These are phyloP conservation scores for Podospora pseudoanserina DNA, from an alignment of 495 filamentous ascomycete species.

Conservation along the genomic window DNA sequence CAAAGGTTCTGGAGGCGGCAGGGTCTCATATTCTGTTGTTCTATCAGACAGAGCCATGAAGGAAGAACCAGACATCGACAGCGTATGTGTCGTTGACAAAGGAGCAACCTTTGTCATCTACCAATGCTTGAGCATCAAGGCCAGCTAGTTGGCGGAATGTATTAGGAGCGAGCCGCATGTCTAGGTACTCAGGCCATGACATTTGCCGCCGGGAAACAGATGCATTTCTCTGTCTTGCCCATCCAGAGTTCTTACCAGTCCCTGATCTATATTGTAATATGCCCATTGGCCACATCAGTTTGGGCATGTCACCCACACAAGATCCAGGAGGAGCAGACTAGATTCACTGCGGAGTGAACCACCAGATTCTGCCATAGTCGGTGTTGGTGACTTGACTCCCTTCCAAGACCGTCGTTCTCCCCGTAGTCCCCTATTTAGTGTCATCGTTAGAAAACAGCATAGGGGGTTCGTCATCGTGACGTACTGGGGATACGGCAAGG, in stretches of 20 bases:
- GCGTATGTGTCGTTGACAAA: slow-evolving; percentile 64
- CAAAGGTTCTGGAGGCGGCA: slow-evolving; percentile 61
- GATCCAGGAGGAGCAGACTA: slow-evolving; percentile 61
- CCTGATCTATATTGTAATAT: slow-evolving; percentile 62
- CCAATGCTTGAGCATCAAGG: slow-evolving; percentile 58
- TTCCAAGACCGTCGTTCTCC: slow-evolving; percentile 35
- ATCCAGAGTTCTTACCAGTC: slow-evolving; percentile 53
- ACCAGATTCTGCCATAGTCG: slow-evolving; percentile 29
- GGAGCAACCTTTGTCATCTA: slow-evolving; percentile 60
- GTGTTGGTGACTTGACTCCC: slow-evolving; percentile 36
- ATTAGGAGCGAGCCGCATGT: slow-evolving; percentile 67
- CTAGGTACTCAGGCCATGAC: slow-evolving; percentile 65
- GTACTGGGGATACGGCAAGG: not conserved
- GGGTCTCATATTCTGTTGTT: slow-evolving; percentile 64
- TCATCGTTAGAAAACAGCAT: not conserved
- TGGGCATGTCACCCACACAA: slow-evolving; percentile 58
- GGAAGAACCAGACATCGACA: slow-evolving; percentile 73
- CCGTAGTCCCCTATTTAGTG: slow-evolving; percentile 24
- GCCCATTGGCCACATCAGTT: slow-evolving; percentile 71
- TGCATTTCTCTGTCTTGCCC: slow-evolving; percentile 65
- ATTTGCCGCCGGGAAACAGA: slow-evolving; percentile 60
- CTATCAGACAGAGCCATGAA: slow-evolving; percentile 54
- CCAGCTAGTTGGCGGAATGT: slow-evolving; percentile 67
- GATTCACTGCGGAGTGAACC: slow-evolving; percentile 37
- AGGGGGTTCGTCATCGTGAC: not conserved